A percentile compares a stretch with the other conserved stretches of the same genome.
Conservation (phyloP, 1,139 yeast genomes). For the Hyphopichia khmerensis region DNA sequence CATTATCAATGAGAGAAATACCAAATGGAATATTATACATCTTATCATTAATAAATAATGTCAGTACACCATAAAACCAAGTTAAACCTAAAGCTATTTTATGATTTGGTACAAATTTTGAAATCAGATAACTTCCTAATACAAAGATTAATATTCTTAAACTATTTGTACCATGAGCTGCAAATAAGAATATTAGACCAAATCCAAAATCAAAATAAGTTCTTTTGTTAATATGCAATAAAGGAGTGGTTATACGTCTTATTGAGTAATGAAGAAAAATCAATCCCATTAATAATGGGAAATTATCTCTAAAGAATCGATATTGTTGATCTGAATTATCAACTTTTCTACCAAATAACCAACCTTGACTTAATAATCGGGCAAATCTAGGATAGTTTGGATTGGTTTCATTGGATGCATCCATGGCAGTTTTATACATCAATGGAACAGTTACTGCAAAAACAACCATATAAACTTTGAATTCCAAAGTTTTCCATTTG, state of each 20-base stretch:
- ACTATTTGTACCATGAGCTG: constrained; percentile 77
- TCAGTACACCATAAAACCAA: constrained; percentile 78
- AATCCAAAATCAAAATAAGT: constrained; percentile 67
- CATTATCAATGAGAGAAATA: constrained; percentile 51
- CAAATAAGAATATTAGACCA: constrained; percentile 68
- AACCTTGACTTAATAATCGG: constrained; percentile 62
- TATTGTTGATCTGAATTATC: constrained; percentile 93
- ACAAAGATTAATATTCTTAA: constrained; percentile 62
- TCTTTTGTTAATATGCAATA: constrained; percentile 29
- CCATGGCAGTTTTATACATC: constrained; percentile 79
- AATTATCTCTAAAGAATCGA: constrained; percentile 79
- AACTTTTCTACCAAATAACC: constrained; percentile 78
- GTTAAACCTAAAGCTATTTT: constrained; percentile 37
- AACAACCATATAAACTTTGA: constrained; percentile 59
- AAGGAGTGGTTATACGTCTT: constrained; percentile 34
- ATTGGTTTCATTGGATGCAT: constrained; percentile 73
- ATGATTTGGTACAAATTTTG: constrained; percentile 35
- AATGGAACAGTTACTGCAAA: constrained; percentile 74
- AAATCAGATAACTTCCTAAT: constrained; percentile 52
- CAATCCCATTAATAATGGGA: constrained; percentile 57
- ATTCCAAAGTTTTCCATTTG: constrained; percentile 76
- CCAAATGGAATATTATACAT: constrained; percentile 57
- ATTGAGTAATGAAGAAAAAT: constrained; percentile 52
- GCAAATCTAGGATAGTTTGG: constrained; percentile 70
- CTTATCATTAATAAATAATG: constrained; percentile 75